phyloP scores from a whole-genome alignment of 1,284 basidiomycete genomes.

The Ceratobasidium sp. region DNA sequence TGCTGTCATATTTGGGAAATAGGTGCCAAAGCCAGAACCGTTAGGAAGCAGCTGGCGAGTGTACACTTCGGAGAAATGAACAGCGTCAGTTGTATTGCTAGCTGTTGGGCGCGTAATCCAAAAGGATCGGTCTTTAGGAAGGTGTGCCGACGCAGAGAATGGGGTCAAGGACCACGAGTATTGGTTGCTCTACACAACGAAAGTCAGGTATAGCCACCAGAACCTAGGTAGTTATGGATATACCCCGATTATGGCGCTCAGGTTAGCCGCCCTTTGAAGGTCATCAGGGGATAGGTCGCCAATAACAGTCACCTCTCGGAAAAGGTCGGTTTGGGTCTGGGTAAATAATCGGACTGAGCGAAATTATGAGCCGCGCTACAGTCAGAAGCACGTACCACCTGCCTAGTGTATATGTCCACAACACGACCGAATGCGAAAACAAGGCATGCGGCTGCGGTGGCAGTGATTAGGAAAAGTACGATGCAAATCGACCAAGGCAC shows the following conservation, averaged over 20 bases:
- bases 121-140: slow-evolving; percentile 31
- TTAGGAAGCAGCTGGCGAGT: slow-evolving; percentile 5
- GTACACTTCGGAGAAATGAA: slow-evolving; percentile 33
- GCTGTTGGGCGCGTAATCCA: neutral
- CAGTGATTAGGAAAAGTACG: slow-evolving; percentile 16
- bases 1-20: slow-evolving; percentile 23
- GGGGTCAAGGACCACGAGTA: slow-evolving; percentile 28
- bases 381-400: slow-evolving; percentile 1
- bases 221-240: neutral
- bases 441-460: slow-evolving; percentile 10
- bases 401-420: slow-evolving; percentile 24
- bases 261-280: neutral
- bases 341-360: neutral
- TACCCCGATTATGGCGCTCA: neutral
- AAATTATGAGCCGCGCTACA: neutral
- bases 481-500: slow-evolving; percentile 24
- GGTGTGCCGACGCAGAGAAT: slow-evolving; percentile 20
- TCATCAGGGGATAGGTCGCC: slow-evolving; percentile 30
- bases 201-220: neutral
- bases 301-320: slow-evolving; percentile 9
- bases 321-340: slow-evolving; percentile 11
- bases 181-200: neutral
- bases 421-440: slow-evolving; percentile 37
- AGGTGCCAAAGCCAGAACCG: slow-evolving; percentile 29
- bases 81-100: neutral